Base-by-base conservation (phyloP, 805 yeast genomes). In the Ogataea pilisensis region DNA sequence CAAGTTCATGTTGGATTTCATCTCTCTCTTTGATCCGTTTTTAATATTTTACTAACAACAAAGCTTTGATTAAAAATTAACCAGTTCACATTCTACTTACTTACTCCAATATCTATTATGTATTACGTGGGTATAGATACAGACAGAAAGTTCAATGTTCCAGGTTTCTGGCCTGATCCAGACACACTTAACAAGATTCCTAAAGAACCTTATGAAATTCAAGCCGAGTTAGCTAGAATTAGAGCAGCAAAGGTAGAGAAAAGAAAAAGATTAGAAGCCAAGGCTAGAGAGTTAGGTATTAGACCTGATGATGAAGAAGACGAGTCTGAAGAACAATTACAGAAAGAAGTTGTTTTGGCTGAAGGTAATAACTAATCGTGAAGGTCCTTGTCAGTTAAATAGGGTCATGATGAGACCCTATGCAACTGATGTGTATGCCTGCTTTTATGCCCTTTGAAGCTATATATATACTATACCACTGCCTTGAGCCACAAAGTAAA, bases 151-250 rank as follows among this genome's bases (percentile, higher is more conserved):
- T 80, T 90, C 61, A 86, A 88, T 57, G 81, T 89, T 35, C 95
- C 95, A 8, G 96, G 96, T 17, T 90, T 87, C 65, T 89, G 96
- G 95, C 98, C 98, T 3, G 97, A 89, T 61, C 96, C 96, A 31
- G 84, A 85, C 31, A 84, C 96, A 2, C 72, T 88, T 51, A 89
- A 90, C 60, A 83, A 86, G 64, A 82, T 90, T 27, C 98, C 98
- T 3, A 90, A 89, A 56, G 96, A 90, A 57, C 89, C 89, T 2
- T 85, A 83, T 54, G 96, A 90, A 58, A 87, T 90, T 44, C 83
- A 86, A 59, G 91, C 93, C 1, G 98, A 90, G 58, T 68, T 90
- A 29, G 96, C 95, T 13, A 77, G 96, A 60, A 82, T 90, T 73
- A 78, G 81, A 60, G 76, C 79, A 50, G 95, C 81, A 40, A 73